phyloP scores from a whole-genome alignment of 2,329 filamentous ascomycete genomes.

The Fusarium sp. region DNA sequence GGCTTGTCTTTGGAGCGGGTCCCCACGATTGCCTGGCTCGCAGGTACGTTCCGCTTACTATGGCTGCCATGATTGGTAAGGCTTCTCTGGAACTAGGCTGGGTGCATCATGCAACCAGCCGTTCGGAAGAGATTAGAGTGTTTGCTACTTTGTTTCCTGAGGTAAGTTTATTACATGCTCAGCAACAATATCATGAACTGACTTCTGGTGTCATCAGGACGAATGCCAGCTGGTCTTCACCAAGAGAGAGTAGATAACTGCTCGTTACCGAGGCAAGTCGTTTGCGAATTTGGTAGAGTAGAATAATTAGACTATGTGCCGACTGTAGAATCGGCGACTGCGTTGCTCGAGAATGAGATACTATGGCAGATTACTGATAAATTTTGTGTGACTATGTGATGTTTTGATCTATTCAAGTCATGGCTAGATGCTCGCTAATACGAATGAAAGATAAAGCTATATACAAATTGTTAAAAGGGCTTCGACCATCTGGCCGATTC shows the following conservation, averaged over 20 bases:
- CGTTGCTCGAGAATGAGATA: neutral
- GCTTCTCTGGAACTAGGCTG: constrained; percentile 60
- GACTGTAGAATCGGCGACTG: too few relatives aligned
- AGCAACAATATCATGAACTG: neutral
- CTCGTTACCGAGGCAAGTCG: neutral
- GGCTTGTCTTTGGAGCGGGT: constrained; percentile 62
- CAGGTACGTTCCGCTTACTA: constrained; percentile 59
- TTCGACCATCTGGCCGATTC: neutral
- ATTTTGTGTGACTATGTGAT: neutral
- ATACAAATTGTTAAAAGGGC: neutral
- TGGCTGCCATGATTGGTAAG: constrained; percentile 63
- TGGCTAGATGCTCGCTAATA: neutral
- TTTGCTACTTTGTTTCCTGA: constrained; percentile 60
- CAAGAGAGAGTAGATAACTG: neutral
- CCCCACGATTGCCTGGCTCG: constrained; percentile 60
- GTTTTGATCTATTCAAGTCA: neutral
- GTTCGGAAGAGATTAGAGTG: constrained; percentile 60
- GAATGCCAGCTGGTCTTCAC: constrained; percentile 21
- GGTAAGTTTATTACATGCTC: constrained; percentile 46
- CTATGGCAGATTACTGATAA: neutral
- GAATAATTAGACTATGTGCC: neutral
- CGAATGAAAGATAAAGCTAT: neutral
- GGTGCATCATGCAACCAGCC: constrained; percentile 57
- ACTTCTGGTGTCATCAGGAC: neutral
- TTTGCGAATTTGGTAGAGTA: too few relatives aligned